Evolutionary conservation across 2,329 filamentous ascomycete genomes (phyloP), one percentile per base, ranked within the genome.

Genomic region (Chaetoscypha palmicola): DNA sequence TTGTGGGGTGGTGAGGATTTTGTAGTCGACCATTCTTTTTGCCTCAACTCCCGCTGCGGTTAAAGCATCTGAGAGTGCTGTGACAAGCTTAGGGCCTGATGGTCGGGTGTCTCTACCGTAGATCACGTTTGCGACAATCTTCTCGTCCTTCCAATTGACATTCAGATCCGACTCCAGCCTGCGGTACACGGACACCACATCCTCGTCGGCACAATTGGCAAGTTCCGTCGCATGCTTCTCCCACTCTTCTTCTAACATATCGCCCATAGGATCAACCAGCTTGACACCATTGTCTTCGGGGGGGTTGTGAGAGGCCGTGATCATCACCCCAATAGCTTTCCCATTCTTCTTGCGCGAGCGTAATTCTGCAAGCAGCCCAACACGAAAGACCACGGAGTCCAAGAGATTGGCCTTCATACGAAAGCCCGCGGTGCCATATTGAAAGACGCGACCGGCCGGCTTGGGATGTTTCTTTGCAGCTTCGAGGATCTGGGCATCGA

Each of bases 191-290:
- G 86, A 75, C 48, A 79, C 76, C 30, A 97, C 79, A 39, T 81
- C 77, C 52, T 88, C 76, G 58, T 94, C 83, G 14, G 79, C 69
- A 51, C 85, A 82, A 67, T 98, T 98, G 62, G 94, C 90, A 50
- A 98, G 81, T 58, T 77, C 77, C 26, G 92, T 97, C 42, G 90
- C 89, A 64, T 90, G 83, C 28, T 73, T 72, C 69, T 98, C 92
- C 92, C 92, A 98, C 49, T 91, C 86, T 65, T 90, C 83, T 77
- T 94, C 88, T 38, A 95, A 76, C 92, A 97, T 97, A 66, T 97
- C 92, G 53, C 92, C 91, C 82, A 94, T 85, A 10, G 92, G 92
- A 66, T 98, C 92, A 51, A 98, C 88, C 56, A 98, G 79, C 75
- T 95, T 95, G 64, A 95, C 84, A 40, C 89, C 89, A 65, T 95